Evolutionary conservation across 148 eudicot species (phyloP).

Genomic region (Heliamphora exappendiculata): DNA sequence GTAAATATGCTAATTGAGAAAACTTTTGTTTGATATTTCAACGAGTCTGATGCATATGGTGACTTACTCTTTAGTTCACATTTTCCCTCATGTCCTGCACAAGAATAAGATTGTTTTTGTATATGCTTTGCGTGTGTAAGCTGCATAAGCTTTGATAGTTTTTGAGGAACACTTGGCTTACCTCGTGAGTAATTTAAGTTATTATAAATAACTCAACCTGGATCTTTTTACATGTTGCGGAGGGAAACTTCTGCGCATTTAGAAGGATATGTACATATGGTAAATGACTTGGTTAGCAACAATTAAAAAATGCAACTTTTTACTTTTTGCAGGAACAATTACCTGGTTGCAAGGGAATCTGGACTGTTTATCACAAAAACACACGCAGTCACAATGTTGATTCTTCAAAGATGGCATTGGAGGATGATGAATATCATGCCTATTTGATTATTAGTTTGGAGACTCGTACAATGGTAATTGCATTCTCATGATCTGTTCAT

Average conservation of each 20-base stretch:
- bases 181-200: background rate
- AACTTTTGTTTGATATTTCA: background rate
- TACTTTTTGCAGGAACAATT: conserved; percentile 52
- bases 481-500: conserved; percentile 1
- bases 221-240: background rate
- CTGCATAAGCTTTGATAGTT: background rate
- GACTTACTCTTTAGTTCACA: background rate
- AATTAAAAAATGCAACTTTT: background rate
- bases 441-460: conserved; percentile 91
- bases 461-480: conserved; percentile 83
- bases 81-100: background rate
- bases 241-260: background rate
- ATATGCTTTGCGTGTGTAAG: background rate
- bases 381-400: conserved; percentile 65
- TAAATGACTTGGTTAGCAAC: background rate
- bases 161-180: background rate
- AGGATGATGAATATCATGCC: conserved; percentile 96
- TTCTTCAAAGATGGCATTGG: conserved; percentile 56
- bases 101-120: background rate
- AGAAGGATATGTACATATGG: background rate
- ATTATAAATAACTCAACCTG: background rate
- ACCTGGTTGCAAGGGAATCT: conserved; percentile 88
- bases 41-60: background rate
- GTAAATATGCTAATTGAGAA: background rate
- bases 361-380: conserved; percentile 98